These are phyloP conservation scores for Talaromyces sp. DNA, from an alignment of 2,329 filamentous ascomycete species.

Conservation along the genomic window DNA sequence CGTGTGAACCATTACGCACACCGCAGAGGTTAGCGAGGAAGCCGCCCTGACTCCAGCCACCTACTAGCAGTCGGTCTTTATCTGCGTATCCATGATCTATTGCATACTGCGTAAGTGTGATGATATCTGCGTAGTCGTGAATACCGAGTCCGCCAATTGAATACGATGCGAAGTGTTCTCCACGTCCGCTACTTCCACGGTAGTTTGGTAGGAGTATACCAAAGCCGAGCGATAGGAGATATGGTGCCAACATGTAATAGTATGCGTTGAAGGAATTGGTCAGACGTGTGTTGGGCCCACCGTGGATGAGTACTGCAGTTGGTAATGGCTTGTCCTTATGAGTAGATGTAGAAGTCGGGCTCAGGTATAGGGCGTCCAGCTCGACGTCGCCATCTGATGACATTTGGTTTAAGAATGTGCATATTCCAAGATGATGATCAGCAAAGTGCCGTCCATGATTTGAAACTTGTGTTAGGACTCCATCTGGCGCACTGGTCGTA, in stretches of 20 bases:
- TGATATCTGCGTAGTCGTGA: conserved; percentile 17
- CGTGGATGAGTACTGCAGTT: conserved; percentile 20
- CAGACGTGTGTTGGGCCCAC: conserved; percentile 17
- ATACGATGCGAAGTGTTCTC: conserved; percentile 15
- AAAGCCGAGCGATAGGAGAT: conserved; percentile 17
- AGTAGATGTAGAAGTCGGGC: not conserved
- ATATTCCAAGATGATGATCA: conserved; percentile 5
- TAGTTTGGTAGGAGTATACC: conserved; percentile 23
- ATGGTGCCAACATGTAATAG: conserved; percentile 16
- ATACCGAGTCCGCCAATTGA: conserved; percentile 14
- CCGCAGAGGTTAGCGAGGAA: conserved; percentile 13
- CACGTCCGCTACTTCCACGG: conserved; percentile 20
- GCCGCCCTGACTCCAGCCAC: conserved; percentile 18
- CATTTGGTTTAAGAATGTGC: conserved; percentile 3
- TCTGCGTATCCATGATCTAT: conserved; percentile 17
- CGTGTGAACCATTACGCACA: conserved; percentile 11
- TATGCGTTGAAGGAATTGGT: conserved; percentile 16
- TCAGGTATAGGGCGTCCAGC: conserved; percentile 4
- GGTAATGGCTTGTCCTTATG: conserved; percentile 6
- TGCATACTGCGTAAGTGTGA: conserved; percentile 15
- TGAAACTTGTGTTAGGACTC: conserved; percentile 5
- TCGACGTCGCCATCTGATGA: conserved; percentile 6
- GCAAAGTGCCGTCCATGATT: conserved; percentile 8
- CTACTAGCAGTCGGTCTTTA: conserved; percentile 11
- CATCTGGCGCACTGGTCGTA: conserved; percentile 4